Evolutionary conservation across 1,284 basidiomycete genomes (phyloP).

Genomic region (Malassezia slooffiae): DNA sequence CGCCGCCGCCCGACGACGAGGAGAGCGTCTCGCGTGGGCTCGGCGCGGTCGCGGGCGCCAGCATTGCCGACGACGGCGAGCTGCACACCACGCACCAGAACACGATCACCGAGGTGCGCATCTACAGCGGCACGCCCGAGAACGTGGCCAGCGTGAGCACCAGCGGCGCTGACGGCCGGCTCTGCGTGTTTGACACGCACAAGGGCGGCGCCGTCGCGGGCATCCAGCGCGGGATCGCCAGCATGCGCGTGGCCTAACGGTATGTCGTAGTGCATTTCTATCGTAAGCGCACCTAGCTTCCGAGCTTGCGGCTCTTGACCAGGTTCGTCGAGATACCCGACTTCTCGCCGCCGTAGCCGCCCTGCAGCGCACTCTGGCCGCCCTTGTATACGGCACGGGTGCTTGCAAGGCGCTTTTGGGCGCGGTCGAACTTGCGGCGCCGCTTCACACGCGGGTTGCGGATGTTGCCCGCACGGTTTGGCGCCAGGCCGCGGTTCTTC

Average conservation of each 20-base stretch:
- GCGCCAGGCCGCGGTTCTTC: constrained; percentile 44
- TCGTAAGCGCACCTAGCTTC: constrained; percentile 8
- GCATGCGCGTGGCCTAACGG: constrained; percentile 20
- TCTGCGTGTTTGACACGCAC: constrained; percentile 79
- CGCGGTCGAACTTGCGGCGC: constrained; percentile 41
- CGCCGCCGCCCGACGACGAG: constrained; percentile 39
- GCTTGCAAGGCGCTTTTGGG: constrained; percentile 41
- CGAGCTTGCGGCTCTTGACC: constrained; percentile 43
- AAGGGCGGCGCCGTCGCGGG: constrained; percentile 46
- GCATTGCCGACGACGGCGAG: constrained; percentile 58
- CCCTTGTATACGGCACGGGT: constrained; percentile 45
- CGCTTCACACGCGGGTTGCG: constrained; percentile 46
- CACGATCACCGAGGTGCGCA: constrained; percentile 66
- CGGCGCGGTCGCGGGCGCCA: constrained; percentile 53
- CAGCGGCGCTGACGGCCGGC: constrained; percentile 83
- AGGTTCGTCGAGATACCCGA: constrained; percentile 40
- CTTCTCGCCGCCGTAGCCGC: constrained; percentile 41
- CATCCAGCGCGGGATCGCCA: constrained; percentile 31
- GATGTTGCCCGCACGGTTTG: constrained; percentile 33
- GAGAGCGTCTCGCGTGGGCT: constrained; percentile 52
- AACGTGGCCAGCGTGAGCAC: constrained; percentile 70
- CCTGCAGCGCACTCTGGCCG: constrained; percentile 36
- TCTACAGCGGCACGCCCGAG: constrained; percentile 46
- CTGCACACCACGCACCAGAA: constrained; percentile 76
- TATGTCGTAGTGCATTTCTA: not conserved